Evolutionary conservation across 1,284 basidiomycete species (phyloP), one percentile per base, ranked within the genome.

Genomic region (Stereum hirsutum): DNA sequence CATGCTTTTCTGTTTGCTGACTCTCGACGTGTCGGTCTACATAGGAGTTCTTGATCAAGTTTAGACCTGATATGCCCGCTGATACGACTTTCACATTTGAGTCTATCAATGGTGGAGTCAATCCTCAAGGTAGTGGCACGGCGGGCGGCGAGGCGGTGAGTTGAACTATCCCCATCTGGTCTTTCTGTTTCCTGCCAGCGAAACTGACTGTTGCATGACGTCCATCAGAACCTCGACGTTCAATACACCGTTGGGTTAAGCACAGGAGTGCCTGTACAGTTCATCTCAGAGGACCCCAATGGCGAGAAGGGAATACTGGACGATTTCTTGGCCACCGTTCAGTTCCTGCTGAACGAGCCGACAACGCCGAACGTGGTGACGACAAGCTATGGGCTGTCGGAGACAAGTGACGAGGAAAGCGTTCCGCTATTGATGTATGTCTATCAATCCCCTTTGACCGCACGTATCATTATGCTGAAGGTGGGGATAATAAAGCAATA

Each of bases 191-290:
- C 19, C 21, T n/a, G 10, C 15, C 10, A 14, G n/a, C 32, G 10
- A 34, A 24, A n/a, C 30, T 12, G 23, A 24, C 10, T 37, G 5
- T 19, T n/a, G 15, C 8, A 2, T 8, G 10, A 10, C 28, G 6
- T 4, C 25, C 7, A 12, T 6, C 4, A 42, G 41, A 15, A 34
- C 31, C 41, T 42, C 20, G 41, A 42, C 31, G 35, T 19, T 35
- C 14, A 84, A 61, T 81, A 81, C 46, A 72, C 78, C 3, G 72
- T 68, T 27, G 78, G 72, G 11, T 65, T 84, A 6, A 68, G 72
- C 3, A 75, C 63, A 62, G 78, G 79, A 1, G 79, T 75, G 5
- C 76, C 74, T 12, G 76, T 76, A 50, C 71, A 69, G 20, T 81
- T 75, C 57, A 79, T 72, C 62, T 74, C 75, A 53, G 54, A 51